Conservation (phyloP, 192 early-diverging fungal genomes). For the Umbelopsis ramanniana region DNA sequence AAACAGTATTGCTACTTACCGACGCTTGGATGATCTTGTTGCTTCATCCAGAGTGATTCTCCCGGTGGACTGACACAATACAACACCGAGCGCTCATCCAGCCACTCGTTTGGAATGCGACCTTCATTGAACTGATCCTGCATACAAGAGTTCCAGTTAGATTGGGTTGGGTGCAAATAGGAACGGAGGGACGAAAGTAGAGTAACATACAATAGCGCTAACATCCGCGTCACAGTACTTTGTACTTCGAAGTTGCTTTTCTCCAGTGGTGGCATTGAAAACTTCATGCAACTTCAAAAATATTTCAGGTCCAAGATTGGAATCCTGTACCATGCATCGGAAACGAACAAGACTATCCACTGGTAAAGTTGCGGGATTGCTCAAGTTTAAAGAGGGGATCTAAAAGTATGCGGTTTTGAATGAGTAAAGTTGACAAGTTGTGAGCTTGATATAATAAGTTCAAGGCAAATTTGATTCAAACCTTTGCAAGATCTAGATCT, state of each 20-base stretch:
- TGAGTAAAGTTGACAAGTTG: too few relatives aligned
- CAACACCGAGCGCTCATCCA: constrained; percentile 62
- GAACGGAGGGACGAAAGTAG: background rate
- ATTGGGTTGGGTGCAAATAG: background rate
- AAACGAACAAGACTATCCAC: constrained; percentile 65
- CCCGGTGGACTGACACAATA: constrained; percentile 80
- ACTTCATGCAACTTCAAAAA: constrained; percentile 45
- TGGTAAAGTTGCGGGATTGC: constrained; percentile 34
- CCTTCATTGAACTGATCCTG: constrained; percentile 17
- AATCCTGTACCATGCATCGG: constrained; percentile 83
- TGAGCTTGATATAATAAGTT: background rate
- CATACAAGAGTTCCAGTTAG: background rate
- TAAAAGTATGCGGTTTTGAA: constrained; percentile 5
- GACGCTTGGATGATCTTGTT: constrained; percentile 13
- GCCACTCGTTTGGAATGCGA: constrained; percentile 24
- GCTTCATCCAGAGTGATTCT: constrained; percentile 63
- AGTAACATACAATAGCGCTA: constrained; percentile 23
- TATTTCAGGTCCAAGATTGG: constrained; percentile 72
- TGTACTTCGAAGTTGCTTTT: constrained; percentile 25
- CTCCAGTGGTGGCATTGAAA: constrained; percentile 20
- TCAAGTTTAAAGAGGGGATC: constrained; percentile 49
- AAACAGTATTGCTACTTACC: background rate
- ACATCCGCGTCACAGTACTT: constrained; percentile 52
- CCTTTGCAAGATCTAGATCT: constrained; percentile 9
- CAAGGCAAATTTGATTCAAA: background rate